A percentile compares a stretch with the other conserved stretches of the same genome.
Evolutionary conservation across 805 yeast species (phyloP).

Genomic region (Phaffomyces antillensis): DNA sequence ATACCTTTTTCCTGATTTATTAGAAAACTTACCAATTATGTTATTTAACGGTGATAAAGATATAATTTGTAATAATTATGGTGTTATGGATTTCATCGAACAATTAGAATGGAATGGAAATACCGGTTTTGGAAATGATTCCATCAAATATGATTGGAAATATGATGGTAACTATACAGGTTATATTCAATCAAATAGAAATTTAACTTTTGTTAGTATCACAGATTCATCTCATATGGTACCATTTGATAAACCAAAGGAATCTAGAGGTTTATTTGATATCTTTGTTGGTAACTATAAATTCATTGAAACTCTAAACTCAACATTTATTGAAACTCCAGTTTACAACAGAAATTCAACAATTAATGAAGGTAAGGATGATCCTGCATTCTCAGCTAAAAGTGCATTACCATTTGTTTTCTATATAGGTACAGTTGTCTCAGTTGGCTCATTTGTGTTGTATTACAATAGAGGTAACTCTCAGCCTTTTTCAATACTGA

Average conservation of each 20-base stretch:
- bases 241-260: slow-evolving; percentile 70
- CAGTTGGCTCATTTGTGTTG: slow-evolving; percentile 15
- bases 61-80: slow-evolving; percentile 76
- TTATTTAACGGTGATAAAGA: slow-evolving; percentile 87
- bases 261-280: slow-evolving; percentile 66
- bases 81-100: slow-evolving; percentile 61
- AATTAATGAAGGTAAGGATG: slow-evolving; percentile 7
- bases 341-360: slow-evolving; percentile 8
- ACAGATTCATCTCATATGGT: slow-evolving; percentile 89
- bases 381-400: slow-evolving; percentile 8
- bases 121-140: slow-evolving; percentile 25
- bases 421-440: slow-evolving; percentile 14
- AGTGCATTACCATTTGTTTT: slow-evolving; percentile 19
- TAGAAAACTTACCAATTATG: slow-evolving; percentile 52
- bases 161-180: slow-evolving; percentile 39
- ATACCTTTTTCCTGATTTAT: slow-evolving; percentile 56
- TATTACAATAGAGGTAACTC: slow-evolving; percentile 14
- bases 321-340: slow-evolving; percentile 20
- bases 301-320: slow-evolving; percentile 10
- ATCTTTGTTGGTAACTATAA: slow-evolving; percentile 24
- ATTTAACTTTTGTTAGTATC: slow-evolving; percentile 69
- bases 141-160: slow-evolving; percentile 36
- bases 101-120: slow-evolving; percentile 60
- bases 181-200: slow-evolving; percentile 47
- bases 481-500: slow-evolving; percentile 15